Evolutionary conservation across 306 rosid genomes (phyloP).

Genomic region (Alnus rubra): DNA sequence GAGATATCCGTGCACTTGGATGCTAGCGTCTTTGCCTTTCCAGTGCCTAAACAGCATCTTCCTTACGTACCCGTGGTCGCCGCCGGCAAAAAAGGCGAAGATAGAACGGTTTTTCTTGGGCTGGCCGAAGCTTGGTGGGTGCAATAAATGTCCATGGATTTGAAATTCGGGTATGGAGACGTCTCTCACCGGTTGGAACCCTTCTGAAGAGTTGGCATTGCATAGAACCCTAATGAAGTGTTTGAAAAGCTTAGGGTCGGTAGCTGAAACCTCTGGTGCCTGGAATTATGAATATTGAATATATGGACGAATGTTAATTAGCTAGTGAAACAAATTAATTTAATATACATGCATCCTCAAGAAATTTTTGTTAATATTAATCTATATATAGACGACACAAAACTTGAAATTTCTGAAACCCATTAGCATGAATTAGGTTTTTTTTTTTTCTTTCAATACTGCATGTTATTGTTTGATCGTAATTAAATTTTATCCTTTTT

Average conservation of each 20-base stretch:
- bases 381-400: no score
- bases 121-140: background rate
- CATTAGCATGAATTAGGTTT: no score
- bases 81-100: conserved; percentile 33
- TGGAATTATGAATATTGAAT: background rate
- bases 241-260: conserved; percentile 16
- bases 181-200: conserved; percentile 22
- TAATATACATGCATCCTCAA: no score
- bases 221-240: conserved; percentile 27
- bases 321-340: background rate
- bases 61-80: conserved; percentile 21
- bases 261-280: conserved; percentile 33
- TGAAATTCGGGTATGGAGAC: conserved; percentile 32
- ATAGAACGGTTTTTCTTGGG: conserved; percentile 12
- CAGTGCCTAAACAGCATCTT: conserved; percentile 3
- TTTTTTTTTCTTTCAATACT: no score
- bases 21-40: conserved; percentile 13
- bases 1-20: conserved; percentile 29
- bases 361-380: no score
- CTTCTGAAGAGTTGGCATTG: conserved; percentile 33
- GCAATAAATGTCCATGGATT: background rate
- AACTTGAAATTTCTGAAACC: no score
- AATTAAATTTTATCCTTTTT: no score
- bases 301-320: background rate
- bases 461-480: no score